phyloP scores from a whole-genome alignment of 148 eudicot species.

The Pharnaceum exiguum region DNA sequence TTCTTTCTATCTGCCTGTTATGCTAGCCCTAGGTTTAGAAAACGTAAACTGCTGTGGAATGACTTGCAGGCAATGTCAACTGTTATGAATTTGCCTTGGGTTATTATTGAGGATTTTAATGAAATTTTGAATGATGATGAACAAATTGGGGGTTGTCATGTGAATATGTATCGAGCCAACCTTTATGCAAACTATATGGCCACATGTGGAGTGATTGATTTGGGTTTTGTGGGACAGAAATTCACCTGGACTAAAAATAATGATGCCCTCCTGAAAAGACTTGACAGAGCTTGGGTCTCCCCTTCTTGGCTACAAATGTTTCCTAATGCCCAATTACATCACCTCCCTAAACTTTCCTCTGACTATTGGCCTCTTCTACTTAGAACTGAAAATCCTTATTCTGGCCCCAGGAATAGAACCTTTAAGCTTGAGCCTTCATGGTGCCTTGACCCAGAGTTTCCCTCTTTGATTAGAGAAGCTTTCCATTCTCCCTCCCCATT shows the following conservation, averaged over 20 bases:
- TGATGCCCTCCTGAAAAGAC: not conserved
- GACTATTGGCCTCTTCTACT: not conserved
- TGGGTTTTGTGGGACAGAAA: not conserved
- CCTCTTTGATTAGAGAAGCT: no score
- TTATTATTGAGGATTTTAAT: not conserved
- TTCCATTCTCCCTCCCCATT: no score
- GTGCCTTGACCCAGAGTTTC: not conserved
- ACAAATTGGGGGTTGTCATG: not conserved
- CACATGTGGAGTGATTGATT: not conserved
- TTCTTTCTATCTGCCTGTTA: not conserved
- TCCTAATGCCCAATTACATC: not conserved
- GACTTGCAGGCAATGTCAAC: not conserved
- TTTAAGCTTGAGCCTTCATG: not conserved
- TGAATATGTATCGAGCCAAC: not conserved
- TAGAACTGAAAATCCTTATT: accelerated
- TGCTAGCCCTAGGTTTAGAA: not conserved
- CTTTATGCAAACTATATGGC: not conserved
- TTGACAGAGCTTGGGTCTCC: not conserved
- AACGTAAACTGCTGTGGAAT: not conserved
- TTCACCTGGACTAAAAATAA: not conserved
- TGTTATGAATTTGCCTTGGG: not conserved
- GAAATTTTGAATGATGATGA: not conserved
- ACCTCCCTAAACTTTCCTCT: not conserved
- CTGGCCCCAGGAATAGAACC: no score
- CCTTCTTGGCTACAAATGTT: not conserved